These are phyloP conservation scores for Pestalotiopsis sp. DNA, from an alignment of 2,329 filamentous ascomycete genomes.

Conservation along the genomic window DNA sequence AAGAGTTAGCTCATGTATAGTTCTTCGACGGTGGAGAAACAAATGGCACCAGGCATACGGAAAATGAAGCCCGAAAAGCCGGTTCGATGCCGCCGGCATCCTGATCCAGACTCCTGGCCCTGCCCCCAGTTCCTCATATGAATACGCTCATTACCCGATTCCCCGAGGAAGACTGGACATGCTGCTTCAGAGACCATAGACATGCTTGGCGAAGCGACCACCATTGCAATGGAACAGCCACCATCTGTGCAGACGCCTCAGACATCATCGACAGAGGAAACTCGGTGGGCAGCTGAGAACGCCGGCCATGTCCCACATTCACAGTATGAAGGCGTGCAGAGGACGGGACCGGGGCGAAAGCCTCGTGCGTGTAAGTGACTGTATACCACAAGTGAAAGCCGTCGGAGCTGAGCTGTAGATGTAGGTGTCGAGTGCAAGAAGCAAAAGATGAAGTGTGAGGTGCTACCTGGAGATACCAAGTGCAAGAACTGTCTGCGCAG, in stretches of 20 bases:
- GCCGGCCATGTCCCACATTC: background rate
- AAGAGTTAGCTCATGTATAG: background rate
- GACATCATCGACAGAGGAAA: background rate
- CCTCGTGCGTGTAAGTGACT: background rate
- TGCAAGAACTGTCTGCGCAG: constrained; percentile 45
- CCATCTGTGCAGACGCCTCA: background rate
- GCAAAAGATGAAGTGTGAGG: constrained; percentile 49
- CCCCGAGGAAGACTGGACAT: background rate
- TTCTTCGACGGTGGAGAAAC: background rate
- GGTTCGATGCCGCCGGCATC: background rate
- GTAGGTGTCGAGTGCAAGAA: constrained; percentile 46
- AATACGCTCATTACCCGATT: background rate
- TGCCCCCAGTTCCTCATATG: background rate
- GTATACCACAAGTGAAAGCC: background rate
- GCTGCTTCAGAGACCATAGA: no score
- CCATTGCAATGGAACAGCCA: background rate
- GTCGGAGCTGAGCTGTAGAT: background rate
- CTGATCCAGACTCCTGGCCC: background rate
- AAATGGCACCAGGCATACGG: background rate
- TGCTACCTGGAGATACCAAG: constrained; percentile 38
- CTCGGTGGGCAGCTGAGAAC: background rate
- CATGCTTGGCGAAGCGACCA: background rate
- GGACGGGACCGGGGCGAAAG: constrained; percentile 13
- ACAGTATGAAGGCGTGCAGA: constrained; percentile 17
- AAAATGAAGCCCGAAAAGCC: background rate